Percentiles rank a stretch among this genome's conserved stretches.
phyloP scores from a whole-genome alignment of 768 basidiomycete species.

The Mycena crocata region DNA sequence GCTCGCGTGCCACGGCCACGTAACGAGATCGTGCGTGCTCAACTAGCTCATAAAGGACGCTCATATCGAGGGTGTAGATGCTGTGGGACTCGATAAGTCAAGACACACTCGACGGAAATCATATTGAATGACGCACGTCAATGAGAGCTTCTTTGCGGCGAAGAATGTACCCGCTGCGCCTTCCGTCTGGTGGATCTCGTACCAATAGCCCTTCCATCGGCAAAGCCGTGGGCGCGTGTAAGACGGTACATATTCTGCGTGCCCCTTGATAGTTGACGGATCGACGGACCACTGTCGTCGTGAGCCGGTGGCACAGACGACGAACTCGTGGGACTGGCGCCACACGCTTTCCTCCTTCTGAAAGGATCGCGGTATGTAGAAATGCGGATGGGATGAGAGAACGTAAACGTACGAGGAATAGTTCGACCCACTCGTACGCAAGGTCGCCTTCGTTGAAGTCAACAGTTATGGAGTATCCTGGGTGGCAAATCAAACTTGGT shows the following conservation, averaged over 20 bases:
- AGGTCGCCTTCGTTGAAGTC: slow-evolving; percentile 54
- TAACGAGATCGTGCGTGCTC: slow-evolving; percentile 55
- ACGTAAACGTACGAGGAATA: slow-evolving; percentile 48
- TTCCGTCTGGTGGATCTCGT: slow-evolving; percentile 45
- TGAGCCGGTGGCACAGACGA: slow-evolving; percentile 13
- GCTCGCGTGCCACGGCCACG: slow-evolving; percentile 49
- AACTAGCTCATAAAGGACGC: slow-evolving; percentile 52
- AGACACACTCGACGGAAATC: not conserved
- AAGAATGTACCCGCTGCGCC: slow-evolving; percentile 15
- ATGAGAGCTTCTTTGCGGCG: slow-evolving; percentile 20
- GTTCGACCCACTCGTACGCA: slow-evolving; percentile 54
- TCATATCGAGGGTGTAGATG: slow-evolving; percentile 55
- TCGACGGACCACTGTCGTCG: slow-evolving; percentile 19
- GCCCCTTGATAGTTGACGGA: slow-evolving; percentile 31
- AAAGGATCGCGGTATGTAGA: not conserved
- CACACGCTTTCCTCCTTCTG: slow-evolving; percentile 18
- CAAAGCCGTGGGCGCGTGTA: slow-evolving; percentile 55
- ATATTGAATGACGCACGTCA: slow-evolving; percentile 51
- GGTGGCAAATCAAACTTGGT: not conserved
- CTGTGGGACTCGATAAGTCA: slow-evolving; percentile 37
- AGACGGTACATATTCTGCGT: slow-evolving; percentile 56
- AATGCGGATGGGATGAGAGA: not conserved
- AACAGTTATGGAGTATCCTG: slow-evolving; percentile 54
- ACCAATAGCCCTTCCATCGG: slow-evolving; percentile 56
- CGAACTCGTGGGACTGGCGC: slow-evolving; percentile 8